Evolutionary conservation across 441 rosid genomes (phyloP), one percentile per base, ranked within the genome.

Genomic region (Rhodomyrtus psidioides): DNA sequence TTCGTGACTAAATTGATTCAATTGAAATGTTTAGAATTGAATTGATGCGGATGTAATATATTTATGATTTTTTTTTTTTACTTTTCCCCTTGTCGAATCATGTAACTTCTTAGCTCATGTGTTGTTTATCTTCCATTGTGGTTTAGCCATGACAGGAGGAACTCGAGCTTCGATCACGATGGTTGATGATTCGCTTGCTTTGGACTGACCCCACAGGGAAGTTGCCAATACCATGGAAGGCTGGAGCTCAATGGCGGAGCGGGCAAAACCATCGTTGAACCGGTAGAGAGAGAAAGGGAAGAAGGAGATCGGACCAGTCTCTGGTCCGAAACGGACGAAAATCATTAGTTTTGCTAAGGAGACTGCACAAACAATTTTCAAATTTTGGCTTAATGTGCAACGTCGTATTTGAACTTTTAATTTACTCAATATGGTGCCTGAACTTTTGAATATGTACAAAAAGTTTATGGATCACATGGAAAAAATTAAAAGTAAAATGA

Each of bases 311-410:
- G 15, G 4, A 65, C 1, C 0, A 34, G 6, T 65, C 7, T 34
- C 2, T 6, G 3, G 30, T 65, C 0, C 0, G 0, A 15, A 0
- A 5, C 2, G 14, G 0, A 21, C 4, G 13, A 65, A 34, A 3
- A 19, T 34, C 4, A 3, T 17, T 1, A 30, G 8, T 30, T 30
- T 62, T 62, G 42, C 24, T 16, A 19, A 0, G 4, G 46, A 65
- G 7, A 65, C 17, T 19, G 34, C 2, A 65, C 7, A 19, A 65
- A 19, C 9, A 3, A 0, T 9, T 1, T 0, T 2, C 1, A 4
- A 65, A 10, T 0, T 34, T 65, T 19, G 4, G 6, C 7, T 2
- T 6, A 65, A 9, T 9, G 6, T 2, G 1, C 0, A 34, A 9
- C 10, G n/a, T n/a, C n/a, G n/a, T n/a, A n/a, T n/a, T n/a, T 12